Evolutionary conservation across 1,284 basidiomycete species (phyloP).

Genomic region (Tilletia caries): DNA sequence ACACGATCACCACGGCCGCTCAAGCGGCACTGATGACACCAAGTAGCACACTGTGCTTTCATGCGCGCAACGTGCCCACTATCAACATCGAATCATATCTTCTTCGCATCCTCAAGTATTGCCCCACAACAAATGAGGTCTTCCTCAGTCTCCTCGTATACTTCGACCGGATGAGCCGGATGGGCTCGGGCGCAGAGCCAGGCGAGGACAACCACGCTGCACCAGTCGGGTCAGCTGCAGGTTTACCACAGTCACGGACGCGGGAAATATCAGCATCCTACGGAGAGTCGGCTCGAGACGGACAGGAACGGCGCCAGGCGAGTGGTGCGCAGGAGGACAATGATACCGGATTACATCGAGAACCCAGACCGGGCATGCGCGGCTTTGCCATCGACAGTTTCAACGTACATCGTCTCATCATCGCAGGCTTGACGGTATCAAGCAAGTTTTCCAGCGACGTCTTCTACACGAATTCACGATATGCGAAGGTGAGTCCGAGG

Average conservation of each 20-base stretch:
- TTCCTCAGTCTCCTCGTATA: slow-evolving; percentile 91
- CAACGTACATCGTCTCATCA: slow-evolving; percentile 92
- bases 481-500: slow-evolving; percentile 76
- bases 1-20: slow-evolving; percentile 67
- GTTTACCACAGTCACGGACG: slow-evolving; percentile 26
- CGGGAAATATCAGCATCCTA: slow-evolving; percentile 20
- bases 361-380: slow-evolving; percentile 52
- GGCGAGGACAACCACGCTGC: slow-evolving; percentile 30
- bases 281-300: neutral
- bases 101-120: slow-evolving; percentile 92
- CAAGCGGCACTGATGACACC: slow-evolving; percentile 71
- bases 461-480: slow-evolving; percentile 98
- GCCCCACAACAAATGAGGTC: slow-evolving; percentile 95
- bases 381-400: slow-evolving; percentile 93
- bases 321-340: slow-evolving; percentile 1
- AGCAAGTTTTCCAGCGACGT: slow-evolving; percentile 99
- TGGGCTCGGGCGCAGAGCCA: slow-evolving; percentile 58
- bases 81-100: slow-evolving; percentile 94
- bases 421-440: slow-evolving; percentile 94
- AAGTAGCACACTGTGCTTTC: slow-evolving; percentile 82
- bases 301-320: slow-evolving; percentile 36
- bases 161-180: slow-evolving; percentile 77
- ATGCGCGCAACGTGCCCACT: slow-evolving; percentile 89
- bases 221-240: slow-evolving; percentile 34
- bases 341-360: slow-evolving; percentile 6